phyloP scores from a whole-genome alignment of 371 early-diverging fungal species.

The Haplosporangium sp. region DNA sequence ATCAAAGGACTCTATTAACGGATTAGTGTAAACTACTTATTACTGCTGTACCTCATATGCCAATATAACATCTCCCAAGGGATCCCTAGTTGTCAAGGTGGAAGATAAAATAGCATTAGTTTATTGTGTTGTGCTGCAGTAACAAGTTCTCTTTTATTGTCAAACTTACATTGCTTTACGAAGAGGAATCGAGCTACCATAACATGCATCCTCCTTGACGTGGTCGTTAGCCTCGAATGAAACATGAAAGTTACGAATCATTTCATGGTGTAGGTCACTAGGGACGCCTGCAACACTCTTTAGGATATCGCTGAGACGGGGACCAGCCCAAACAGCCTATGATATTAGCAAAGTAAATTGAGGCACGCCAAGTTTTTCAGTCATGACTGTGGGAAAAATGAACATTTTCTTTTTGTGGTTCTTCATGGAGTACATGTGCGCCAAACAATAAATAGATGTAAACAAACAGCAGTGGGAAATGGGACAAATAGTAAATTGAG shows the following conservation, averaged over 20 bases:
- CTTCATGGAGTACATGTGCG: background rate
- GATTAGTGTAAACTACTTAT: background rate
- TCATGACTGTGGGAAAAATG: background rate
- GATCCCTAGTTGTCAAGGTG: conserved; percentile 61
- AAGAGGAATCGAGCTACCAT: conserved; percentile 88
- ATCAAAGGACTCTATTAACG: background rate
- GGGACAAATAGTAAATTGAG: background rate
- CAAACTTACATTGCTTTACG: conserved; percentile 75
- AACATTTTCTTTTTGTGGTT: background rate
- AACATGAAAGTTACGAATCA: conserved; percentile 69
- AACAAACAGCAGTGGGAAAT: background rate
- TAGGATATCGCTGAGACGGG: conserved; percentile 81
- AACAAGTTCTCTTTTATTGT: background rate
- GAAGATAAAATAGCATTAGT: background rate
- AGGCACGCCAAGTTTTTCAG: too few species aligned
- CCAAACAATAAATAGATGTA: background rate
- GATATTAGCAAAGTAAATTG: background rate
- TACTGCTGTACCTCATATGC: conserved; percentile 67
- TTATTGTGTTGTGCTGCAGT: background rate
- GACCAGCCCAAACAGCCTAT: conserved; percentile 82
- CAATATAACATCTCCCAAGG: conserved; percentile 83
- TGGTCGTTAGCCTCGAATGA: conserved; percentile 82
- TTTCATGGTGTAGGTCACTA: conserved; percentile 37
- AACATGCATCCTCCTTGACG: conserved; percentile 77
- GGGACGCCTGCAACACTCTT: conserved; percentile 63